Evolutionary conservation across 768 basidiomycete species (phyloP).

Genomic region (Boletales sp.): DNA sequence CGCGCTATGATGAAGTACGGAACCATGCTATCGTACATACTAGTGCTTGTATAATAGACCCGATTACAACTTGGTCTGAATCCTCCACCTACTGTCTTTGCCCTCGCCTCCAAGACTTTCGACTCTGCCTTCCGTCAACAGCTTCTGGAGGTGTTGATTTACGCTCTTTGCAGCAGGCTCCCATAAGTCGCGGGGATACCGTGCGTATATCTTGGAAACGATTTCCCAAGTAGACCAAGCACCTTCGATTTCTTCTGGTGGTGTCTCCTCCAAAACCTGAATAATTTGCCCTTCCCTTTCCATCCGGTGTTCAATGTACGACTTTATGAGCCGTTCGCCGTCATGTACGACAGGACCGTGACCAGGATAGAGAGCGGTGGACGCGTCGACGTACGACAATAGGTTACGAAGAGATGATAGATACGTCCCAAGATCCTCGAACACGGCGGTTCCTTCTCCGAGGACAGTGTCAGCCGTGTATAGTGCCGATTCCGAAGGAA

Average conservation of each 20-base stretch:
- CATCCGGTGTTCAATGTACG: constrained; percentile 78
- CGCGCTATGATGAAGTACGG: constrained; percentile 53
- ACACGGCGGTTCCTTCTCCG: constrained; percentile 87
- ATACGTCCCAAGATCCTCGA: constrained; percentile 77
- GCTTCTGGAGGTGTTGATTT: constrained; percentile 68
- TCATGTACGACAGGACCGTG: constrained; percentile 79
- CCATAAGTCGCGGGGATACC: constrained; percentile 70
- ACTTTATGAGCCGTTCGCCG: constrained; percentile 56
- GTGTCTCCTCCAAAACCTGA: constrained; percentile 38
- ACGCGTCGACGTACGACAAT: constrained; percentile 40
- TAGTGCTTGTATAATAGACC: constrained; percentile 5
- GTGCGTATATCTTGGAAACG: constrained; percentile 63
- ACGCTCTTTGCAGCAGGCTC: constrained; percentile 68
- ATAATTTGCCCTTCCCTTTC: constrained; percentile 81
- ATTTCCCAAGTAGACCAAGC: constrained; percentile 64
- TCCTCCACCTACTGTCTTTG: constrained; percentile 47
- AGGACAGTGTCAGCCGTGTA: constrained; percentile 92
- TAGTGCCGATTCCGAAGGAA: constrained; percentile 66
- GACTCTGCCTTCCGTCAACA: constrained; percentile 62
- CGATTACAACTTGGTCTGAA: constrained; percentile 12
- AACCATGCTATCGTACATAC: constrained; percentile 15
- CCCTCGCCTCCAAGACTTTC: constrained; percentile 48
- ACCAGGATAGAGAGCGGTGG: constrained; percentile 72
- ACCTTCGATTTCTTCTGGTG: constrained; percentile 18
- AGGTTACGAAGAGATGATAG: constrained; percentile 60